Evolutionary conservation across 73 alveolate species (phyloP), one percentile per base, ranked within the genome.

Genomic region (Symbiodinium pilosum): DNA sequence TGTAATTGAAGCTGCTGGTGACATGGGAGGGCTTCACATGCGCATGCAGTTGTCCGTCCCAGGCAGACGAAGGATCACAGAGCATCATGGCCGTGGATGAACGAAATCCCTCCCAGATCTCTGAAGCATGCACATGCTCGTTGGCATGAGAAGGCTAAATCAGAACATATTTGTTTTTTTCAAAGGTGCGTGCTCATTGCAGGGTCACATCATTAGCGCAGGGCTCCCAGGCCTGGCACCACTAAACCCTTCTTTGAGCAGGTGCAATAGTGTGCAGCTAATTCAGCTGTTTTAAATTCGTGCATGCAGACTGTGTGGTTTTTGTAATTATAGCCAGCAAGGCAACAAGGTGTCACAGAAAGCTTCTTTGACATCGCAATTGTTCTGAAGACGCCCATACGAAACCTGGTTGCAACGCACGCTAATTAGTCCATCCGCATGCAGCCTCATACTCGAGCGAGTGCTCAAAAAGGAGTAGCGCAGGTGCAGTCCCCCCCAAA

Each of bases 21-120:
- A n/a, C n/a, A n/a, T n/a, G n/a, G n/a, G n/a, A n/a, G n/a, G n/a
- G n/a, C n/a, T n/a, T n/a, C n/a, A n/a, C n/a, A n/a, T n/a, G n/a
- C n/a, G n/a, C n/a, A n/a, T n/a, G n/a, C n/a, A n/a, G n/a, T n/a
- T n/a, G n/a, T n/a, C n/a, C n/a, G n/a, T 64, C 38, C 3, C 81
- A 64, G 81, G 81, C 81, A 30, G 81, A 64, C 41, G 81, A 64
- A n/a, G 81, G 38, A n/a, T 30, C 81, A 28, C 81, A 64, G 81
- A 4, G 81, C 81, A 20, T 64, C 39, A 64, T 64, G 81, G 81
- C 30, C 39, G 81, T 64, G 30, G 81, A 64, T 64, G 81, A 64
- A 38, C 81, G 81, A 18, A 64, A 64, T 28, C 81, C 81, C 12
- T 20, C 81, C 41, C 81, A 64, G 81, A 28, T 64, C 30, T 64